These are phyloP conservation scores for Lasiodiplodia gonubiensis DNA, from an alignment of 2,329 filamentous ascomycete species.

Conservation along the genomic window DNA sequence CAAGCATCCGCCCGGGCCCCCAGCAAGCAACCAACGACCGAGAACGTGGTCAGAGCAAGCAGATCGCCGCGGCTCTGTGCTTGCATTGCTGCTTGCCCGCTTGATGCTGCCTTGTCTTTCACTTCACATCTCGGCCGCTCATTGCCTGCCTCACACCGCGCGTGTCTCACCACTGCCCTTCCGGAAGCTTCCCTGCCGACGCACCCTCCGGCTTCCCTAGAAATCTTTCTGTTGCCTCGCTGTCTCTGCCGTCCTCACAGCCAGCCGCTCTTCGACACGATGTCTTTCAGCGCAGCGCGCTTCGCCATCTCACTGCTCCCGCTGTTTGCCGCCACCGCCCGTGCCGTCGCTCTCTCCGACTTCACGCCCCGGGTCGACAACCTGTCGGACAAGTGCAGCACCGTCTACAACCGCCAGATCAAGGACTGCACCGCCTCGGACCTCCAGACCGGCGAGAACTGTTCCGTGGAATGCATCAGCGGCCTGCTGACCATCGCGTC, in stretches of 20 bases:
- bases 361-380: constrained; percentile 51
- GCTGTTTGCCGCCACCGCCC: constrained; percentile 34
- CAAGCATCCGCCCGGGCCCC: constrained; percentile 8
- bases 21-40: constrained; percentile 7
- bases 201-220: not conserved
- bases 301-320: constrained; percentile 10
- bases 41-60: constrained; percentile 16
- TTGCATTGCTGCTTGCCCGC: constrained; percentile 8
- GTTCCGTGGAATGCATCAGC: constrained; percentile 47
- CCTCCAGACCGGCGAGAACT: constrained; percentile 33
- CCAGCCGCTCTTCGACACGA: constrained; percentile 3
- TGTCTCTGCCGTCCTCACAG: not conserved
- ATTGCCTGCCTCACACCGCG: constrained; percentile 13
- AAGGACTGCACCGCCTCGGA: constrained; percentile 48
- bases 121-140: constrained; percentile 9
- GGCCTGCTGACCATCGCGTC: constrained; percentile 46
- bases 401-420: constrained; percentile 50
- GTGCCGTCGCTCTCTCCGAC: constrained; percentile 51
- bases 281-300: constrained; percentile 23
- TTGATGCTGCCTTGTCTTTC: constrained; percentile 12
- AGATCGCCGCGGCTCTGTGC: constrained; percentile 10
- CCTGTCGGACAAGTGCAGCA: constrained; percentile 47
- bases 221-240: constrained; percentile 7
- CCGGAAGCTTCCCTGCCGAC: constrained; percentile 7
- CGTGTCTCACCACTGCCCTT: constrained; percentile 23